phyloP scores from a whole-genome alignment of 2,329 filamentous ascomycete species.

The Aureobasidium mangrovei region DNA sequence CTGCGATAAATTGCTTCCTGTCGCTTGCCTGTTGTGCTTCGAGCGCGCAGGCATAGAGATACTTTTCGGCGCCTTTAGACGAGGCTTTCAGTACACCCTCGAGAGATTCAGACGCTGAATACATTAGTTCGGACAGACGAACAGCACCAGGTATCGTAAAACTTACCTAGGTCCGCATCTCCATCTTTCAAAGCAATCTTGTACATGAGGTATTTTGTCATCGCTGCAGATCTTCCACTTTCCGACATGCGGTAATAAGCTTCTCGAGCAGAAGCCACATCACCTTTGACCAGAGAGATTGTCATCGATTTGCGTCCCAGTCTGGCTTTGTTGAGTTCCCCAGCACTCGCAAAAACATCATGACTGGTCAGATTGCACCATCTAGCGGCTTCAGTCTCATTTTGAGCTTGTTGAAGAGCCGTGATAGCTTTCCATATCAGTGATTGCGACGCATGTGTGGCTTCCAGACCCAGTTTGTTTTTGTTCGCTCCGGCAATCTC shows the following conservation, averaged over 20 bases:
- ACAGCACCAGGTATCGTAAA: background rate
- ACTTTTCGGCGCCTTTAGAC: slow-evolving; percentile 44
- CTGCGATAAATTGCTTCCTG: slow-evolving; percentile 49
- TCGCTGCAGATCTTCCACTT: slow-evolving; percentile 48
- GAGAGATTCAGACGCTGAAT: slow-evolving; percentile 51
- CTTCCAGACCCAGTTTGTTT: slow-evolving; percentile 47
- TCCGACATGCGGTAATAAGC: slow-evolving; percentile 53
- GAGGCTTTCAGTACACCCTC: slow-evolving; percentile 47
- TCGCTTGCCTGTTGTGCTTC: slow-evolving; percentile 63
- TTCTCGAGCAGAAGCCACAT: slow-evolving; percentile 46
- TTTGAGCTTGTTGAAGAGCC: slow-evolving; percentile 42
- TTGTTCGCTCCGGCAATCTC: slow-evolving; percentile 38
- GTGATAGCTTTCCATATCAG: slow-evolving; percentile 78
- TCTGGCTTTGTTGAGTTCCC: slow-evolving; percentile 58
- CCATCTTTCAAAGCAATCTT: slow-evolving; percentile 56
- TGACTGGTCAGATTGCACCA: slow-evolving; percentile 69
- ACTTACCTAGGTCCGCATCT: slow-evolving; percentile 40
- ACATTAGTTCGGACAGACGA: background rate
- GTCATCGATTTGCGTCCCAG: slow-evolving; percentile 66
- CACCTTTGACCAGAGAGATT: slow-evolving; percentile 54
- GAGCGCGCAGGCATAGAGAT: slow-evolving; percentile 71
- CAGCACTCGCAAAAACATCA: slow-evolving; percentile 55
- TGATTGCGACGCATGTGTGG: slow-evolving; percentile 59
- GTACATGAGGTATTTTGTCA: slow-evolving; percentile 67
- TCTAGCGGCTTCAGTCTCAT: slow-evolving; percentile 43